Base-by-base conservation (phyloP, 2,329 filamentous ascomycete genomes). In the Arthrobotrys megalospora region DNA sequence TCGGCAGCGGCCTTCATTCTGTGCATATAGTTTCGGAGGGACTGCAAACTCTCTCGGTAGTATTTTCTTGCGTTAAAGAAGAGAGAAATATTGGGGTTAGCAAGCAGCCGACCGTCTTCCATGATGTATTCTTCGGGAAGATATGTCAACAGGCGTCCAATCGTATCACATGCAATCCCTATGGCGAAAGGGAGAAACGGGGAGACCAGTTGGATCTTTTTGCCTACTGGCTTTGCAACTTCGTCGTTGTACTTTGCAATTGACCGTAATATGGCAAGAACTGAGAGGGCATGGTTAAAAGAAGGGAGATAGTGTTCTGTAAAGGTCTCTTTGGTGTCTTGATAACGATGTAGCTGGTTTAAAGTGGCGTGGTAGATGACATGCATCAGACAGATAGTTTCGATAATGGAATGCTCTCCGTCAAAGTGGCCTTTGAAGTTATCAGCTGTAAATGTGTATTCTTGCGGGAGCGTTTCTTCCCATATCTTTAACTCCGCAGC, bases 381-480 rank as follows among this genome's bases (percentile, higher is more conserved):
- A 36, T 78, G 75, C 75, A 78, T 78, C 1, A 78, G 62, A 47
- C 75, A 78, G 36, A 78, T 78, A 16, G 75, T 78, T 38, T 78
- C 75, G 32, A 78, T 78, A 21, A 60, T 71, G 12, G 75, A 71
- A 34, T 78, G 67, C 24, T 78, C 75, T 24, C 75, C 75, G 16
- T 78, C 75, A 32, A 78, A 78, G 24, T 78, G 75, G 14, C 75
- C 75, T 41, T 78, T 78, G 75, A 78, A 78, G 45, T 78, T 78
- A 32, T 72, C 75, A 14, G 75, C 75, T 16, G 60, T 55, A 55
- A 78, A 78, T 3, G 21, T 63, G 41, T 78, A 78, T 32, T 78
- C 67, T 12, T n/a, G 10, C 6, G 75, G 75, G 10, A 78, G 75
- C 6, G 52, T 72, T n/a, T 78, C 75, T 45, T 78, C 75, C 75